Percentiles rank a stretch among this genome's conserved stretches.
phyloP scores from a whole-genome alignment of 2,329 filamentous ascomycete species.

The Pseudogymnoascus sp. region DNA sequence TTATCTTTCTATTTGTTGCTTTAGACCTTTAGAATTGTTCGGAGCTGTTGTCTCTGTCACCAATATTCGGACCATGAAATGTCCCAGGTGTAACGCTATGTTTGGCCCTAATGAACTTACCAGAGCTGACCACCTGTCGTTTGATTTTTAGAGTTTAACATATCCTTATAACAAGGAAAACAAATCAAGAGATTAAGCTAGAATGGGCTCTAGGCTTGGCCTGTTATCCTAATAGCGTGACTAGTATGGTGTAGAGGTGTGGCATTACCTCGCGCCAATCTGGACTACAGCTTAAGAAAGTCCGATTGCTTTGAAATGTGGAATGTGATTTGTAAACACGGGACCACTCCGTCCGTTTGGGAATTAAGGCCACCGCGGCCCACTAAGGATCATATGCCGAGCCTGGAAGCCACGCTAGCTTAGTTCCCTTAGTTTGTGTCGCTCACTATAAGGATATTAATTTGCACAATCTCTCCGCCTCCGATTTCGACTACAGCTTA shows the following conservation, averaged over 20 bases:
- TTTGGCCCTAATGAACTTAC: background rate
- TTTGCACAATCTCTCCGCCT: background rate
- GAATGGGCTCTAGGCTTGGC: background rate
- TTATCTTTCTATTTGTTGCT: background rate
- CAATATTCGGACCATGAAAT: background rate
- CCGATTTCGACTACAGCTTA: background rate
- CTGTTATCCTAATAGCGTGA: background rate
- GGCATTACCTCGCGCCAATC: background rate
- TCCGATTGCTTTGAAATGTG: background rate
- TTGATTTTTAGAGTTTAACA: background rate
- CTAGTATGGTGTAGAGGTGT: background rate
- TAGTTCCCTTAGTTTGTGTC: background rate
- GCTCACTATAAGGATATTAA: background rate
- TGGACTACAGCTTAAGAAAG: background rate
- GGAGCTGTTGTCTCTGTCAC: background rate
- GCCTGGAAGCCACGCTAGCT: background rate
- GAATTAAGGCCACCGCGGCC: background rate
- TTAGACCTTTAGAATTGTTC: background rate
- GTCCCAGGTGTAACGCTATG: background rate
- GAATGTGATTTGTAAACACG: background rate
- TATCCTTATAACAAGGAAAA: background rate
- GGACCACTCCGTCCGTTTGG: background rate
- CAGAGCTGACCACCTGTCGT: background rate
- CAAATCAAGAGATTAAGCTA: background rate
- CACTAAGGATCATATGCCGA: background rate